These are phyloP conservation scores for Platismatia glauca DNA, from an alignment of 495 filamentous ascomycete species.

Conservation along the genomic window DNA sequence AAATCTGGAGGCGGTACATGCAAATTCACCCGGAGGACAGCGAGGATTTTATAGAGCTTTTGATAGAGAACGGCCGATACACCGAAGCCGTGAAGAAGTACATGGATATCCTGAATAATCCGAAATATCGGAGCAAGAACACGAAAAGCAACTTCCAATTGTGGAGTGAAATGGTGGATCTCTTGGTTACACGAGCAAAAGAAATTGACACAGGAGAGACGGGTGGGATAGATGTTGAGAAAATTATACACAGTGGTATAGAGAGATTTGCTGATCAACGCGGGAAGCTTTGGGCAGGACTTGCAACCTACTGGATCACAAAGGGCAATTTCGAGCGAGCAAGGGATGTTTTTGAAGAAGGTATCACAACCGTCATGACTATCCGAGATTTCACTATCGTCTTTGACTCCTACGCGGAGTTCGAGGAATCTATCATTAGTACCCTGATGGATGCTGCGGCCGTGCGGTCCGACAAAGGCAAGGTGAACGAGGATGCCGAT, in stretches of 20 bases:
- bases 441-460: slow-evolving; percentile 84
- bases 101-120: slow-evolving; percentile 89
- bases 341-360: slow-evolving; percentile 91
- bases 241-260: slow-evolving; percentile 89
- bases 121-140: slow-evolving; percentile 82
- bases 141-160: slow-evolving; percentile 92
- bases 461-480: slow-evolving; percentile 69
- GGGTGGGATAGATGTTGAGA: slow-evolving; percentile 81
- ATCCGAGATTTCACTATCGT: slow-evolving; percentile 96
- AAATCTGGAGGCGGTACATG: slow-evolving; percentile 94
- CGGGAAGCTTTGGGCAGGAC: slow-evolving; percentile 90
- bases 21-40: slow-evolving; percentile 94
- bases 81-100: slow-evolving; percentile 90
- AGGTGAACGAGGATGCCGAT: slow-evolving; percentile 76
- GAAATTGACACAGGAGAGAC: slow-evolving; percentile 73
- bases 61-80: slow-evolving; percentile 74
- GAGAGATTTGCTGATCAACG: slow-evolving; percentile 87
- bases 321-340: slow-evolving; percentile 86
- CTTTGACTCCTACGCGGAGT: slow-evolving; percentile 94
- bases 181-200: slow-evolving; percentile 84
- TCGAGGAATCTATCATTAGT: slow-evolving; percentile 92
- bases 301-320: slow-evolving; percentile 96
- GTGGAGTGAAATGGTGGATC: slow-evolving; percentile 97
- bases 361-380: slow-evolving; percentile 96
- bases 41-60: slow-evolving; percentile 86